These are phyloP conservation scores for Acrocalymma vagum DNA, from an alignment of 2,329 filamentous ascomycete genomes.

Conservation along the genomic window DNA sequence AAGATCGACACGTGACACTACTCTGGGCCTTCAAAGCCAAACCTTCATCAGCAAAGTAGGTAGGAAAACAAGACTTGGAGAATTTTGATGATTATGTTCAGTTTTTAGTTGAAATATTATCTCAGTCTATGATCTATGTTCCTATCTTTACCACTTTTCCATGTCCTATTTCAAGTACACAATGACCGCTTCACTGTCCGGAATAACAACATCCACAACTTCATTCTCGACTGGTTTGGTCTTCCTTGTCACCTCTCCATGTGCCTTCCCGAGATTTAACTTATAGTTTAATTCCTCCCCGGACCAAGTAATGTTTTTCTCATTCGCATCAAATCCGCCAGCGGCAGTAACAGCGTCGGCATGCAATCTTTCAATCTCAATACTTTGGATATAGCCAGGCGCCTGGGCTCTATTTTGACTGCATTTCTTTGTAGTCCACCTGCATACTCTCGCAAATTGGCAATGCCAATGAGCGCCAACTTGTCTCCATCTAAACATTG, in stretches of 20 bases:
- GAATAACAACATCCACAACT: neutral
- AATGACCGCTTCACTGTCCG: neutral
- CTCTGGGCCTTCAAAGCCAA: no score
- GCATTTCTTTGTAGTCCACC: neutral
- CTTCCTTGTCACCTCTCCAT: neutral
- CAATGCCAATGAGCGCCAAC: neutral
- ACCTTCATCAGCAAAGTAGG: no score
- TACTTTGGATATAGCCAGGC: neutral
- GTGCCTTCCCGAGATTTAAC: neutral
- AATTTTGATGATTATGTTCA: no score
- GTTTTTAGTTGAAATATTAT: no score
- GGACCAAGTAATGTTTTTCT: conserved; percentile 1
- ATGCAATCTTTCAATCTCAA: neutral
- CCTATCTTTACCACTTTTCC: no score
- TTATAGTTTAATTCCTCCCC: neutral
- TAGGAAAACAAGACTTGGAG: no score
- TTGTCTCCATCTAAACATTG: neutral
- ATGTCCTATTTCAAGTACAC: no score
- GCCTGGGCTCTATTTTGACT: neutral
- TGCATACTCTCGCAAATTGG: neutral
- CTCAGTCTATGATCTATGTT: no score
- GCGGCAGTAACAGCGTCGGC: neutral
- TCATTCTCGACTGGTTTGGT: neutral
- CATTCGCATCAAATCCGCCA: conserved; percentile 1
- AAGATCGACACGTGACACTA: no score